Percentiles rank a stretch among this genome's conserved stretches.
These are phyloP conservation scores for Metschnikowia hibisci DNA, from an alignment of 805 yeast genomes.

Conservation along the genomic window DNA sequence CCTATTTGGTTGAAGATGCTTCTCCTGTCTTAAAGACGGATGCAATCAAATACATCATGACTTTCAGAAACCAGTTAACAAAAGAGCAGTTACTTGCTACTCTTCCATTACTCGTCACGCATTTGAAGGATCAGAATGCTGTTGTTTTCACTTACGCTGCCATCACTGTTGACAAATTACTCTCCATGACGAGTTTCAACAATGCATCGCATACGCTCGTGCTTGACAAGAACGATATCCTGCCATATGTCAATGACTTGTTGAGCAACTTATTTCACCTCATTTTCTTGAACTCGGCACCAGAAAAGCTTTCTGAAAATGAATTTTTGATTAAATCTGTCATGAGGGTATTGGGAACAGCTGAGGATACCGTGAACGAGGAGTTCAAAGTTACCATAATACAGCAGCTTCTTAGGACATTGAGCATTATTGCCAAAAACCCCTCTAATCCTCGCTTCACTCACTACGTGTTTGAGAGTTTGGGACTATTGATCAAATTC, in stretches of 20 bases:
- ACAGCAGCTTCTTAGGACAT: constrained; percentile 64
- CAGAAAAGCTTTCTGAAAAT: constrained; percentile 92
- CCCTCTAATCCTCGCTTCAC: constrained; percentile 95
- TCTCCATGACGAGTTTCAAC: constrained; percentile 63
- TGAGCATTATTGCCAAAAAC: constrained; percentile 70
- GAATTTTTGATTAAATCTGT: constrained; percentile 88
- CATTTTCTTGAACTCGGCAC: constrained; percentile 51
- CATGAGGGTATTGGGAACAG: constrained; percentile 73
- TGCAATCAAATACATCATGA: constrained; percentile 85
- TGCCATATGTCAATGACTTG: constrained; percentile 55
- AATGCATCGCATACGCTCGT: constrained; percentile 53
- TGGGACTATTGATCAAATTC: constrained; percentile 69
- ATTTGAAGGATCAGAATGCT: constrained; percentile 55
- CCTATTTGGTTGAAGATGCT: constrained; percentile 62
- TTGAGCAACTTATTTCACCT: constrained; percentile 63
- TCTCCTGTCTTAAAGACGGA: constrained; percentile 85
- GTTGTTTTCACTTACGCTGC: constrained; percentile 94
- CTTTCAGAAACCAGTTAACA: constrained; percentile 88
- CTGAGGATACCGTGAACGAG: constrained; percentile 57
- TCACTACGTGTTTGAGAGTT: constrained; percentile 85
- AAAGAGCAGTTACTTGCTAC: constrained; percentile 77
- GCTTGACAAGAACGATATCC: constrained; percentile 70
- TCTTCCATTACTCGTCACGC: constrained; percentile 71
- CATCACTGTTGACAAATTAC: constrained; percentile 82
- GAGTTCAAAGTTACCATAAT: constrained; percentile 46